These are phyloP conservation scores for Emergomyces orientalis DNA, from an alignment of 2,329 filamentous ascomycete genomes.

Conservation along the genomic window DNA sequence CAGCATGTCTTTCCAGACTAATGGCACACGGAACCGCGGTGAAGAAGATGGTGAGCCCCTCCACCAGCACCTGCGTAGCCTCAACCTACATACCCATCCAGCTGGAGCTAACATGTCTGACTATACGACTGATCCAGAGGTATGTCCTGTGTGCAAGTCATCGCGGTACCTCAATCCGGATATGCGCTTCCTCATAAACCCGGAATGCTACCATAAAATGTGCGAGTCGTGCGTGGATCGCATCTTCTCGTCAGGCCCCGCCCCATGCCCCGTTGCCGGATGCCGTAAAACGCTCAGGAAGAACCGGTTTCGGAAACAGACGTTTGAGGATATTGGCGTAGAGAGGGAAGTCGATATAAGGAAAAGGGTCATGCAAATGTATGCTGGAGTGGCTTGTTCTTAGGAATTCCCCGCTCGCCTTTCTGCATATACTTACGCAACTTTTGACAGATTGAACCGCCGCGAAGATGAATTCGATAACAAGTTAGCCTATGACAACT, in stretches of 20 bases:
- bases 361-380: slow-evolving; percentile 58
- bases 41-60: slow-evolving; percentile 32
- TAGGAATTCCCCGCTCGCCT: not conserved
- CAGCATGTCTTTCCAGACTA: slow-evolving; percentile 26
- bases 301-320: slow-evolving; percentile 73
- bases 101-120: slow-evolving; percentile 1
- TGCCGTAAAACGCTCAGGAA: slow-evolving; percentile 82
- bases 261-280: slow-evolving; percentile 81
- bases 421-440: slow-evolving; percentile 2
- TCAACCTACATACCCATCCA: not conserved
- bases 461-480: slow-evolving; percentile 84
- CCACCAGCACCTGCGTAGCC: slow-evolving; percentile 1
- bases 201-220: slow-evolving; percentile 98
- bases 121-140: slow-evolving; percentile 46
- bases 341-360: slow-evolving; percentile 93
- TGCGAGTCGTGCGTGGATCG: slow-evolving; percentile 92
- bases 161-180: slow-evolving; percentile 89
- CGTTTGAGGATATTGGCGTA: slow-evolving; percentile 77
- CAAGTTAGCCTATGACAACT: slow-evolving; percentile 78
- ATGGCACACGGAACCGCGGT: slow-evolving; percentile 27
- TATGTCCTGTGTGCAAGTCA: slow-evolving; percentile 96
- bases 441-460: slow-evolving; percentile 65
- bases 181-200: slow-evolving; percentile 93
- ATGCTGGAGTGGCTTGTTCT: slow-evolving; percentile 17
- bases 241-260: slow-evolving; percentile 84